phyloP scores from a whole-genome alignment of 129 eudicot genomes.

The Pulicaria dysenterica region DNA sequence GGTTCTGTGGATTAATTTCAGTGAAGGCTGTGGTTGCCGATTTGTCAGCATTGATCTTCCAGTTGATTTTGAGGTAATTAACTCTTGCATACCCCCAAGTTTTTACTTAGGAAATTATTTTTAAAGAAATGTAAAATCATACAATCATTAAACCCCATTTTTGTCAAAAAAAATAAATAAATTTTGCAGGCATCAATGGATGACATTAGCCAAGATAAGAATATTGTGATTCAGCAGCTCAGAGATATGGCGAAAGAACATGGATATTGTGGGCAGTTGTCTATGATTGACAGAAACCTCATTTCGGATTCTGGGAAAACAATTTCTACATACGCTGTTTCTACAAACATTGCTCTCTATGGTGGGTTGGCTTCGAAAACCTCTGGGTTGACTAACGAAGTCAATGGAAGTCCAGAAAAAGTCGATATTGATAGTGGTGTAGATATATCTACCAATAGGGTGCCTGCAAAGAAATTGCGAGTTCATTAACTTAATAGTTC shows the following conservation, averaged over 20 bases:
- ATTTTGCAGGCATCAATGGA: conserved; percentile 41
- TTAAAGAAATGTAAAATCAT: neutral
- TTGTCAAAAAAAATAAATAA: neutral
- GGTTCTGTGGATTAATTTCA: conserved; percentile 47
- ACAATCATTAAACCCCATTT: neutral
- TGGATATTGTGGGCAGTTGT: conserved; percentile 37
- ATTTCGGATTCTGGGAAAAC: conserved; percentile 36
- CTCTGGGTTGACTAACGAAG: conserved; percentile 20
- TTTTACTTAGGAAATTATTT: neutral
- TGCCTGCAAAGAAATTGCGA: conserved; percentile 30
- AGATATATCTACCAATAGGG: conserved; percentile 15
- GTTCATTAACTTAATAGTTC: conserved; percentile 17
- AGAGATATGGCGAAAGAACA: conserved; percentile 32
- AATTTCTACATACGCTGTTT: conserved; percentile 33
- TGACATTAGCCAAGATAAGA: conserved; percentile 39
- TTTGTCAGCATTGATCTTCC: conserved; percentile 49
- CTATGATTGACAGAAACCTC: conserved; percentile 30
- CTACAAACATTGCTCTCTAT: conserved; percentile 34
- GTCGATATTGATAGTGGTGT: conserved; percentile 26
- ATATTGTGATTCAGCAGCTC: conserved; percentile 43
- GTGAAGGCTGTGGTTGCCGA: conserved; percentile 66
- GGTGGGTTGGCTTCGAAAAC: conserved; percentile 7
- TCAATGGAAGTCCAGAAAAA: conserved; percentile 17
- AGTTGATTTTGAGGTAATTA: conserved; percentile 54
- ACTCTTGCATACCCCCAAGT: neutral